Evolutionary conservation across 2,329 filamentous ascomycete species (phyloP).

Genomic region (Thielaviopsis populi): DNA sequence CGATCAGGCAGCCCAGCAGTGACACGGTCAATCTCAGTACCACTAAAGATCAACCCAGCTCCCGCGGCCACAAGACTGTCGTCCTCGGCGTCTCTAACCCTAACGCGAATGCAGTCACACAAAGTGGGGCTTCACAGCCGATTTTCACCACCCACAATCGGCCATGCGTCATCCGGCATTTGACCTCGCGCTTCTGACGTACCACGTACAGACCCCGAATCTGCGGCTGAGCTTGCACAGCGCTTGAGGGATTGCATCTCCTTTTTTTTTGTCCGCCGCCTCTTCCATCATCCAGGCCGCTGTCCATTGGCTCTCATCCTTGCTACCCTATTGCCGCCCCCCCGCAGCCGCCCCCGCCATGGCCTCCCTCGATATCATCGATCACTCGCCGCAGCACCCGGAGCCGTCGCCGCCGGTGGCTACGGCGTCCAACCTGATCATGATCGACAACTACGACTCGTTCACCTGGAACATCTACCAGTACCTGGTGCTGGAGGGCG

Average conservation of each 20-base stretch:
- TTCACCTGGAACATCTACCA: conserved; percentile 99
- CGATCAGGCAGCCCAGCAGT: no score
- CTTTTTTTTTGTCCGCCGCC: not conserved
- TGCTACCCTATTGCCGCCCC: not conserved
- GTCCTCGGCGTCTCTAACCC: not conserved
- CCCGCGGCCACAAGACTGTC: not conserved
- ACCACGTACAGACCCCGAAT: not conserved
- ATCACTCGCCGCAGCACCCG: conserved; percentile 79
- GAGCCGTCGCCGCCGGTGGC: conserved; percentile 55
- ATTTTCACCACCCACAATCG: not conserved
- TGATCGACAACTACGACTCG: conserved; percentile 99
- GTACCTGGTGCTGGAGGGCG: conserved; percentile 91
- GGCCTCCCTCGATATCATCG: conserved; percentile 39
- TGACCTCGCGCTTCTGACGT: not conserved
- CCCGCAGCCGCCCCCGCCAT: conserved; percentile 27
- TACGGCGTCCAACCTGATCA: conserved; percentile 75
- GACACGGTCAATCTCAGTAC: not conserved
- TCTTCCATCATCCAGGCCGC: not conserved
- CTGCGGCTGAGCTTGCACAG: not conserved
- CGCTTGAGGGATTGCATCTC: not conserved
- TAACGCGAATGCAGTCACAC: not conserved
- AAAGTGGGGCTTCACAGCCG: conserved; percentile 4
- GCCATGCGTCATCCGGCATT: not conserved
- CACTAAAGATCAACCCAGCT: not conserved
- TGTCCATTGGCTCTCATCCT: not conserved